A percentile compares a stretch with the other conserved stretches of the same genome.
Conservation (phyloP, 768 basidiomycete genomes). For the Macrolepiota dolichaula region DNA sequence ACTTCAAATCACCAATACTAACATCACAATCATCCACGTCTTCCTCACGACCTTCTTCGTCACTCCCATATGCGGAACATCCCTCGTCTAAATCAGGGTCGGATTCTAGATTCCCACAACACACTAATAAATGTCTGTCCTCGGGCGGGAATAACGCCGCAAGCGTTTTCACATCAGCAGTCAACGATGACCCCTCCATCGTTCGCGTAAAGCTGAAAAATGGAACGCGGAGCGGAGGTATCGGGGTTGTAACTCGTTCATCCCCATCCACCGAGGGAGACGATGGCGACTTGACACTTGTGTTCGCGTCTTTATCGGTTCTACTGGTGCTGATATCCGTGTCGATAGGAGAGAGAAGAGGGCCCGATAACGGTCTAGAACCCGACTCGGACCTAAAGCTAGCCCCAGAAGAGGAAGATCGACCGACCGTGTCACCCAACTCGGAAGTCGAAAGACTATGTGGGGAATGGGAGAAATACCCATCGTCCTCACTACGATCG, state of each 20-base stretch:
- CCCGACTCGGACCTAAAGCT: no score
- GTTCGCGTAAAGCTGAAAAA: conserved; percentile 83
- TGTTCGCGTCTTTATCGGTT: no score
- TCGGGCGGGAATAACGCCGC: conserved; percentile 67
- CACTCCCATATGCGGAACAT: conserved; percentile 15
- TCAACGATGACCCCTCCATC: conserved; percentile 71
- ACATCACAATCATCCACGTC: conserved; percentile 28
- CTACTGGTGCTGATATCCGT: background rate
- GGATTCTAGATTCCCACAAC: conserved; percentile 64
- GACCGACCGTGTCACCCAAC: conserved; percentile 34
- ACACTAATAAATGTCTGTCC: conserved; percentile 73
- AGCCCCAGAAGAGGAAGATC: conserved; percentile 25
- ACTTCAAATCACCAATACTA: conserved; percentile 47
- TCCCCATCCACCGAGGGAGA: background rate
- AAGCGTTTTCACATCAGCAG: conserved; percentile 65
- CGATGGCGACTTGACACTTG: background rate
- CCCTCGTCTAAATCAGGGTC: conserved; percentile 37
- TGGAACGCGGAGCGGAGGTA: conserved; percentile 37
- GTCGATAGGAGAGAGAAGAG: conserved; percentile 3
- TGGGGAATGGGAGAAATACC: conserved; percentile 62
- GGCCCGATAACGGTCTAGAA: background rate
- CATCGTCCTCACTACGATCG: conserved; percentile 35
- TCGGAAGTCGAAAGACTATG: conserved; percentile 31
- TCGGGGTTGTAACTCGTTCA: conserved; percentile 5
- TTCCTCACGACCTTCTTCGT: conserved; percentile 29